Conservation (phyloP, 257 asterid species). For the Salvia hispanica region DNA sequence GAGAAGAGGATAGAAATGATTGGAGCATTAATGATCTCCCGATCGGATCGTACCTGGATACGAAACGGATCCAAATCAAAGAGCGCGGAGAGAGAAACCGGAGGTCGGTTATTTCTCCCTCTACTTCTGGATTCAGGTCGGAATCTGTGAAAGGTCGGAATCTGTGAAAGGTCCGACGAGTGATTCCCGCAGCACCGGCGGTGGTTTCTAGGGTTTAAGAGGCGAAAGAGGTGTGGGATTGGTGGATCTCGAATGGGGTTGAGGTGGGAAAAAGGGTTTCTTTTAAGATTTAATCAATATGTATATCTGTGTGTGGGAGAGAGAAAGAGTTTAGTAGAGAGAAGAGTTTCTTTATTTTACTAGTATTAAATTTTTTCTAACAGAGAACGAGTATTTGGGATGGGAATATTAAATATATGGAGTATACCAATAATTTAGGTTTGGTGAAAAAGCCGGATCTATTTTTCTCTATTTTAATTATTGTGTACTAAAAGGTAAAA, state of each 20-base stretch:
- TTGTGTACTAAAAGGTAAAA: too few species aligned
- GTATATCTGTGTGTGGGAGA: not conserved
- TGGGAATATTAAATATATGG: too few species aligned
- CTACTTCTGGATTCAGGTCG: constrained; percentile 19
- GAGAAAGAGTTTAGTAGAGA: too few species aligned
- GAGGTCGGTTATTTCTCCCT: constrained; percentile 40
- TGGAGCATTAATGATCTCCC: constrained; percentile 20
- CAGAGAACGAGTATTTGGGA: too few species aligned
- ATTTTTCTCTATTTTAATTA: too few species aligned
- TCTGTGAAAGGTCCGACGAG: constrained; percentile 14
- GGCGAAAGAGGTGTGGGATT: constrained; percentile 33
- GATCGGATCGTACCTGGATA: constrained; percentile 55
- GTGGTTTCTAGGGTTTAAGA: constrained; percentile 58
- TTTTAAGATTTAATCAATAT: constrained; percentile 12
- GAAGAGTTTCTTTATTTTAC: too few species aligned
- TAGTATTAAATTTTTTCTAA: too few species aligned
- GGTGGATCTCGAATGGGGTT: constrained; percentile 33
- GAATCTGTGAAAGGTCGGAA: not conserved
- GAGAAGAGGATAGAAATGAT: not conserved
- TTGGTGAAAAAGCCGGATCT: too few species aligned
- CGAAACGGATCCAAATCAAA: constrained; percentile 43
- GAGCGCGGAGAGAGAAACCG: constrained; percentile 43
- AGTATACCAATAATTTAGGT: too few species aligned
- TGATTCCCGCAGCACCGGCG: constrained; percentile 33
- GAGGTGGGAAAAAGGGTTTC: constrained; percentile 34